Evolutionary conservation across 441 rosid species (phyloP).

Genomic region (Populus hybrid): DNA sequence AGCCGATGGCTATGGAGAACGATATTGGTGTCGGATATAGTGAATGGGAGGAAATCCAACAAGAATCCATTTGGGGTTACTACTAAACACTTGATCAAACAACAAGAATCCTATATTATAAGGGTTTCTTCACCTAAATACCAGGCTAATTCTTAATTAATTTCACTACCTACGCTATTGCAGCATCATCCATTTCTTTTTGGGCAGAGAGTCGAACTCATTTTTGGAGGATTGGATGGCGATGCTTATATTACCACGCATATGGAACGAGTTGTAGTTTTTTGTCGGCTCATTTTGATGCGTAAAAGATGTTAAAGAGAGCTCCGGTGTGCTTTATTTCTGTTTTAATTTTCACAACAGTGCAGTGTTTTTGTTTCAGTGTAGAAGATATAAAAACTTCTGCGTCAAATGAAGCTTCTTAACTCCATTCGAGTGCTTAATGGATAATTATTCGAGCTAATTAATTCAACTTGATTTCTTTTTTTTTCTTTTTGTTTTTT

Average conservation of each 20-base stretch:
- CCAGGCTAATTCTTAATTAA: neutral
- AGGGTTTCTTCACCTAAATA: neutral
- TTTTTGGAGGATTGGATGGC: no score
- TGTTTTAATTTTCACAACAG: neutral
- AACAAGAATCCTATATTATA: neutral
- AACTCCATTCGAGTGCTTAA: neutral
- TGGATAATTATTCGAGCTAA: neutral
- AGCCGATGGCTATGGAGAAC: neutral
- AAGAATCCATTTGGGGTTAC: neutral
- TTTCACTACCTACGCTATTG: neutral
- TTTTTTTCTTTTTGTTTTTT: no score
- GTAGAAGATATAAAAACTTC: neutral
- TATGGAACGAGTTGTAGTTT: no score
- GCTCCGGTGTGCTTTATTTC: neutral
- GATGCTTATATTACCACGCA: neutral
- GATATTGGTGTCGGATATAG: neutral
- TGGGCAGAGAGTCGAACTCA: no score
- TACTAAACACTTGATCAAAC: neutral
- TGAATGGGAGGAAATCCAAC: neutral
- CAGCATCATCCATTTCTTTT: neutral
- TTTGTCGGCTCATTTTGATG: no score
- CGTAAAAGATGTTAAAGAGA: neutral
- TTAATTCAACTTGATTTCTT: no score
- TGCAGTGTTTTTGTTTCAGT: neutral
- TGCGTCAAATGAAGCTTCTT: neutral